Evolutionary conservation across 1,284 basidiomycete genomes (phyloP).

Genomic region (Malassezia brasiliensis): DNA sequence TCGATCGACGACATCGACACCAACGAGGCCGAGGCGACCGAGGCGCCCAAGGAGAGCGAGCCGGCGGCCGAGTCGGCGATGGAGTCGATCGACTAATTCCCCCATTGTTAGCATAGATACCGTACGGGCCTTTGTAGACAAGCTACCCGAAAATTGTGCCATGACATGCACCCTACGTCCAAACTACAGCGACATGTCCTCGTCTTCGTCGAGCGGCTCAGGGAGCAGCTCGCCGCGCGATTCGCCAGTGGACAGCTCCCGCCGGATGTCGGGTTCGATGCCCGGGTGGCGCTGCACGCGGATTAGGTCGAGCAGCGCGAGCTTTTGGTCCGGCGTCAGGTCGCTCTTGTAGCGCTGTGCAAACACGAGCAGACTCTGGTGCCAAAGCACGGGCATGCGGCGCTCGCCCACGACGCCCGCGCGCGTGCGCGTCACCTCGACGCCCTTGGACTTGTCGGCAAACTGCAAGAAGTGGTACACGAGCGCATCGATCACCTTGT

Average conservation of each 20-base stretch:
- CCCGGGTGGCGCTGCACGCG: conserved; percentile 76
- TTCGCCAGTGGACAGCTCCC: conserved; percentile 59
- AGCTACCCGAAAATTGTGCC: neutral
- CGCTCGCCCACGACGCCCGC: conserved; percentile 25
- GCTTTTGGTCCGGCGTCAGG: conserved; percentile 92
- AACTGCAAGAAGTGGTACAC: conserved; percentile 97
- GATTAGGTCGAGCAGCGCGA: conserved; percentile 86
- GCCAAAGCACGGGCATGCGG: conserved; percentile 78
- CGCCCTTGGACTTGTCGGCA: conserved; percentile 51
- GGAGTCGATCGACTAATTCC: conserved; percentile 46
- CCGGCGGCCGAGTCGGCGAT: conserved; percentile 44
- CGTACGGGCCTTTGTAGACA: neutral
- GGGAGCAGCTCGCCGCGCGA: conserved; percentile 51
- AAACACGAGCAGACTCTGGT: conserved; percentile 90
- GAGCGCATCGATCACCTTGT: conserved; percentile 93
- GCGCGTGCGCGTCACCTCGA: conserved; percentile 30
- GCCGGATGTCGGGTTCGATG: conserved; percentile 78
- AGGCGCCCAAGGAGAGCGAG: conserved; percentile 27
- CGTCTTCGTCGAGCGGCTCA: conserved; percentile 40
- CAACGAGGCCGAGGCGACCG: neutral
- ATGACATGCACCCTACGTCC: neutral
- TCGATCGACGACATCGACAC: conserved; percentile 51
- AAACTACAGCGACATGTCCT: conserved; percentile 18
- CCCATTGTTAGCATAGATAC: conserved; percentile 6
- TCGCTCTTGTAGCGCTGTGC: conserved; percentile 95